These are phyloP conservation scores for Tetracentron sinense DNA, from an alignment of 164 flowering plant genomes.

Conservation along the genomic window DNA sequence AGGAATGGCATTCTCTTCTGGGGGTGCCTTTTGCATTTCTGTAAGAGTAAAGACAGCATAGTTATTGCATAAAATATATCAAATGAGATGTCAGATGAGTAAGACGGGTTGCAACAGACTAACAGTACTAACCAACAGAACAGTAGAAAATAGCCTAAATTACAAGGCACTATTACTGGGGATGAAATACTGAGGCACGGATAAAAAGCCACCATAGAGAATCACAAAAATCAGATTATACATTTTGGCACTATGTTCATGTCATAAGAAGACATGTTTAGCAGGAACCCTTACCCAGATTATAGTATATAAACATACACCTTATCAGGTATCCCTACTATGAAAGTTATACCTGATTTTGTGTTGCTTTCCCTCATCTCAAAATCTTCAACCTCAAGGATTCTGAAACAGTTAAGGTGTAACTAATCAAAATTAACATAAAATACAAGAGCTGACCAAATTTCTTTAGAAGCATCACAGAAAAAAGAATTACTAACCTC, in stretches of 20 bases:
- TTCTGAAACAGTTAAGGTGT: slow-evolving; percentile 30
- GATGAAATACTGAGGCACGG: too few species aligned
- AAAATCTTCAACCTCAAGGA: slow-evolving; percentile 25
- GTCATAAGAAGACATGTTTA: background rate
- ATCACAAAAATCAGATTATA: background rate
- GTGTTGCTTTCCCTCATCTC: slow-evolving; percentile 27
- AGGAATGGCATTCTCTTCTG: slow-evolving; percentile 39
- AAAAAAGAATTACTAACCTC: slow-evolving; percentile 32
- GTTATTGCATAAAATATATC: background rate
- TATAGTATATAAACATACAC: too few species aligned
- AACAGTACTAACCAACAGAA: too few species aligned
- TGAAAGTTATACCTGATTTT: slow-evolving; percentile 36
- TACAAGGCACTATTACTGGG: too few species aligned
- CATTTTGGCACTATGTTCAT: background rate
- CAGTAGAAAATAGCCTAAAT: too few species aligned
- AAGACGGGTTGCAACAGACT: too few species aligned
- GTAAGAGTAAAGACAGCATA: slow-evolving; percentile 16
- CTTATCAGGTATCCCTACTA: too few species aligned
- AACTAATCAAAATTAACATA: background rate
- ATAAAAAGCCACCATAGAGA: too few species aligned
- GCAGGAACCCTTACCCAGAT: background rate
- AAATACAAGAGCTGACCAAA: slow-evolving; percentile 4
- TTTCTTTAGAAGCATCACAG: slow-evolving; percentile 1
- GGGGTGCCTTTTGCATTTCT: slow-evolving; percentile 30
- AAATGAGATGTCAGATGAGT: slow-evolving; percentile 8